A percentile compares a stretch with the other conserved stretches of the same genome.
Conservation (phyloP, 495 filamentous ascomycete species). For the Margaritispora aquatica region DNA sequence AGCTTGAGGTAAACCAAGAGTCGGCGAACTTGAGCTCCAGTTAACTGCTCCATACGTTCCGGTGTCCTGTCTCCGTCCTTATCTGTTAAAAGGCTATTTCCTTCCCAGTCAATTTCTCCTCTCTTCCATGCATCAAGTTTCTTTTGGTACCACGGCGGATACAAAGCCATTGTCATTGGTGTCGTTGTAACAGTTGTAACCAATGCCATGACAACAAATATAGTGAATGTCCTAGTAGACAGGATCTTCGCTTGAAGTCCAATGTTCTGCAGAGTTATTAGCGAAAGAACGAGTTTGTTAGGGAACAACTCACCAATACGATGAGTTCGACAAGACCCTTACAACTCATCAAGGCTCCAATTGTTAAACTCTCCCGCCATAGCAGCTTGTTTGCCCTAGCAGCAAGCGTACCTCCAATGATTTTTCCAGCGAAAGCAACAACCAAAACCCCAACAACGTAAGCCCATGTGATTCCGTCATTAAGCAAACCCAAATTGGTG, state of each 20-base stretch:
- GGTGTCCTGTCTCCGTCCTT: conserved; percentile 31
- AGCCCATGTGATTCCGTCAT: conserved; percentile 80
- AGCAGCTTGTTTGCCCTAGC: conserved; percentile 71
- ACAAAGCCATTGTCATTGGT: conserved; percentile 69
- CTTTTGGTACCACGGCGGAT: conserved; percentile 85
- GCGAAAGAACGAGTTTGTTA: background rate
- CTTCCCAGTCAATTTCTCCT: conserved; percentile 94
- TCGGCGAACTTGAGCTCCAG: conserved; percentile 38
- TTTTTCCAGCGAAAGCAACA: conserved; percentile 81
- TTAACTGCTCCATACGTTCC: conserved; percentile 34
- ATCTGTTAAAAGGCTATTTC: conserved; percentile 44
- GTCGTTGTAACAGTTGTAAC: conserved; percentile 91
- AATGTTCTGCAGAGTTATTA: conserved; percentile 61
- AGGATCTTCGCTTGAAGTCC: conserved; percentile 88
- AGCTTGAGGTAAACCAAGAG: conserved; percentile 64
- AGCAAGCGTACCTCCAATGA: conserved; percentile 77
- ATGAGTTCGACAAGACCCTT: conserved; percentile 96
- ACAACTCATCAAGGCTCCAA: conserved; percentile 94
- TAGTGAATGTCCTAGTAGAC: conserved; percentile 83
- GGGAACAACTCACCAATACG: conserved; percentile 60
- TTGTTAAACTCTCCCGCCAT: conserved; percentile 90
- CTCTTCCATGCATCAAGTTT: conserved; percentile 86
- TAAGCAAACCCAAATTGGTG: conserved; percentile 81
- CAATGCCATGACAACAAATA: conserved; percentile 97
- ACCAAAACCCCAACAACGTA: conserved; percentile 84